Evolutionary conservation across 75 land plant genomes (phyloP).

Genomic region (Pinus albicaulis): DNA sequence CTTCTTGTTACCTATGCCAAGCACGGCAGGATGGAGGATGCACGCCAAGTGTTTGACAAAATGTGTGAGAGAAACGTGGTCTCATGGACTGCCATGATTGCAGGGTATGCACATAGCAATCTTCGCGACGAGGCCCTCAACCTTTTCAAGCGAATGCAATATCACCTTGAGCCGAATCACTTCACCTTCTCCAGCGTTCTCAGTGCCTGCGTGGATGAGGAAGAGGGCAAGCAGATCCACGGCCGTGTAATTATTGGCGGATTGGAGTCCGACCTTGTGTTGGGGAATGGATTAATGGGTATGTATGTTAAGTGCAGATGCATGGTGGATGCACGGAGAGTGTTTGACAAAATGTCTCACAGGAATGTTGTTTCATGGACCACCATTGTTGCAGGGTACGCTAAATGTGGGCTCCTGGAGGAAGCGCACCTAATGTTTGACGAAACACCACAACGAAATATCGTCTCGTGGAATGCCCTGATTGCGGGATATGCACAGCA

Average conservation of each 20-base stretch:
- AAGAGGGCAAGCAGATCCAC: too few species aligned
- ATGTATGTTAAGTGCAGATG: neutral
- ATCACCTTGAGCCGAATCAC: too few species aligned
- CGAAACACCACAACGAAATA: constrained; percentile 38
- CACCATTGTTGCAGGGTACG: constrained; percentile 2
- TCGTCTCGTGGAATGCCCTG: constrained; percentile 54
- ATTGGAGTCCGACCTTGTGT: neutral
- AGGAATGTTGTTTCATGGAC: constrained; percentile 8
- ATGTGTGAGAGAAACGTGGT: neutral
- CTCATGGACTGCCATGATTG: constrained; percentile 5
- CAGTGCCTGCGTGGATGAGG: too few species aligned
- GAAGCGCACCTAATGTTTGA: constrained; percentile 36
- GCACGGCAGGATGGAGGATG: neutral
- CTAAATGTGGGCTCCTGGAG: constrained; percentile 2
- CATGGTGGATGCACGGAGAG: neutral
- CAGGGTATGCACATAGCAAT: neutral
- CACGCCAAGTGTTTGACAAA: constrained; percentile 6
- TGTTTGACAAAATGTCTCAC: constrained; percentile 7
- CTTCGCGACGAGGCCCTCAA: too few species aligned
- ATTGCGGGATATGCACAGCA: constrained; percentile 28
- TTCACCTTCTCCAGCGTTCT: too few species aligned
- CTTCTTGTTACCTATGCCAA: neutral
- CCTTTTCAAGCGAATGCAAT: too few species aligned
- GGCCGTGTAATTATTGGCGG: too few species aligned
- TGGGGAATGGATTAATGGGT: neutral